phyloP scores from a whole-genome alignment of 768 basidiomycete species.

The Fibroporia radiculosa region DNA sequence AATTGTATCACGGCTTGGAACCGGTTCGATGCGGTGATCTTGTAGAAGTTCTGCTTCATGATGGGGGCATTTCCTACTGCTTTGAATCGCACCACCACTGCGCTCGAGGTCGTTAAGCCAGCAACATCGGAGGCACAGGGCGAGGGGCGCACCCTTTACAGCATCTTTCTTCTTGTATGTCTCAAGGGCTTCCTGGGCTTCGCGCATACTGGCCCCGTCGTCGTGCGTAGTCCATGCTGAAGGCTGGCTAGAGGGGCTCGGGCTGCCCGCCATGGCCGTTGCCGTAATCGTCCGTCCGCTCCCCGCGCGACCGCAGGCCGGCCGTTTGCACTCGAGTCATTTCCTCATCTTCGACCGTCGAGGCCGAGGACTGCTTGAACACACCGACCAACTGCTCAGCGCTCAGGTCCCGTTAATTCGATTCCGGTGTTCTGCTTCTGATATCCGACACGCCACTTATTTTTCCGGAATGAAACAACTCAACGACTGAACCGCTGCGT shows the following conservation, averaged over 20 bases:
- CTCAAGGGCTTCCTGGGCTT: conserved; percentile 68
- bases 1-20: conserved; percentile 96
- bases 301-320: not conserved
- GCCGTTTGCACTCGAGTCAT: not conserved
- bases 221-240: conserved; percentile 21
- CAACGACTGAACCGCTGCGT: too few species aligned
- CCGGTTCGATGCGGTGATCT: conserved; percentile 88
- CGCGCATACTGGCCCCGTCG: conserved; percentile 22
- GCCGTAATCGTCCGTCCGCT: not conserved
- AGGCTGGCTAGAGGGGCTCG: not conserved
- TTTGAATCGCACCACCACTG: conserved; percentile 96
- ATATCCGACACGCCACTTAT: too few species aligned
- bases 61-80: conserved; percentile 97
- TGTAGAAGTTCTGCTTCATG: conserved; percentile 99
- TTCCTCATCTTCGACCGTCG: not conserved
- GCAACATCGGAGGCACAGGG: not conserved
- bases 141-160: conserved; percentile 50
- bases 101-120: too few species aligned
- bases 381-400: too few species aligned
- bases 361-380: too few species aligned
- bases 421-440: too few species aligned
- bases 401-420: too few species aligned
- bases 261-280: conserved; percentile 13
- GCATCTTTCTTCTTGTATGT: conserved; percentile 83
- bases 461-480: too few species aligned